These are phyloP conservation scores for Boletus edulis DNA, from an alignment of 768 basidiomycete genomes.

Conservation along the genomic window DNA sequence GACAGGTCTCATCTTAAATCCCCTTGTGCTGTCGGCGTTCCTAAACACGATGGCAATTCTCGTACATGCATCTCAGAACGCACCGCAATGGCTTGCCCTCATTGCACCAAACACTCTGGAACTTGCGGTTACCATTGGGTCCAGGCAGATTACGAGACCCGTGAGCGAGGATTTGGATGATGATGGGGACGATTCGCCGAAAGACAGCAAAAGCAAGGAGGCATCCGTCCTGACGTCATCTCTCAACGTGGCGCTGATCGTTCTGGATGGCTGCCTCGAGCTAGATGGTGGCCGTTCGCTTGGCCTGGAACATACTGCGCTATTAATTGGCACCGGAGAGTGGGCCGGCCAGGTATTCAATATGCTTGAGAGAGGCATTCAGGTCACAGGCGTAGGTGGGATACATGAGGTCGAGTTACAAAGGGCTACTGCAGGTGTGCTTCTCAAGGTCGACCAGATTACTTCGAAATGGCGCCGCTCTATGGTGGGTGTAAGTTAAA, in stretches of 20 bases:
- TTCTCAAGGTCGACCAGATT: conserved; percentile 77
- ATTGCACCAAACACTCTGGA: conserved; percentile 83
- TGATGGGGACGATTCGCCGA: conserved; percentile 25
- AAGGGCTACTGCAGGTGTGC: conserved; percentile 73
- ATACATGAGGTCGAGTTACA: conserved; percentile 57
- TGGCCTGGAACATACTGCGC: conserved; percentile 68
- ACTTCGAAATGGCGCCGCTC: conserved; percentile 65
- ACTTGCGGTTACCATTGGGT: conserved; percentile 77
- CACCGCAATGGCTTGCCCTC: conserved; percentile 76
- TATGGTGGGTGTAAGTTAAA: conserved; percentile 46
- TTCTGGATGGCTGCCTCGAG: conserved; percentile 72
- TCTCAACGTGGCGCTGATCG: conserved; percentile 74
- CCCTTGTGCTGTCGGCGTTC: conserved; percentile 73
- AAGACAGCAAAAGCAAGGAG: conserved; percentile 44
- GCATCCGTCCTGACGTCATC: conserved; percentile 72
- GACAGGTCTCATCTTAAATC: conserved; percentile 78
- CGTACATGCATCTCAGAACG: conserved; percentile 78
- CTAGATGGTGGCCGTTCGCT: conserved; percentile 76
- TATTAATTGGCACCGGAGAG: conserved; percentile 71
- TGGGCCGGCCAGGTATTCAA: conserved; percentile 76
- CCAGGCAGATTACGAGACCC: conserved; percentile 52
- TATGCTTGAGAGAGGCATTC: conserved; percentile 61
- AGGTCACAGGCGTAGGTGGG: conserved; percentile 63
- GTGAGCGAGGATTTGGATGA: conserved; percentile 36
- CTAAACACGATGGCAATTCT: conserved; percentile 75